Evolutionary conservation across 306 rosid species (phyloP), one percentile per base, ranked within the genome.

Genomic region (Fragaria ananassa): DNA sequence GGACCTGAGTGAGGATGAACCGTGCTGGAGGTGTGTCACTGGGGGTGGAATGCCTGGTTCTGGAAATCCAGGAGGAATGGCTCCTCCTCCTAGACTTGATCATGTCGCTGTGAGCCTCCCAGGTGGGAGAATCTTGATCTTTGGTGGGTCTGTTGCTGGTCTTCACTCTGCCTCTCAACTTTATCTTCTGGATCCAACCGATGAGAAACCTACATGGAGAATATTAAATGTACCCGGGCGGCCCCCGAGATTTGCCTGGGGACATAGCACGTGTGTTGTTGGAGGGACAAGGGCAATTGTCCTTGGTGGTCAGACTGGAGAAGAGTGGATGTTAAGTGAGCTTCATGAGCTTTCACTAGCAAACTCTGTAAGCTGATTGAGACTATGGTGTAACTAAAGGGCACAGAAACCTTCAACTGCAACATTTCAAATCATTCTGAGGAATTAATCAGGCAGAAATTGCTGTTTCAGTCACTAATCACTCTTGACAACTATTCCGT

Each of bases 61-160:
- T 65, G 99, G 98, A 76, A 96, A 96, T 83, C 99, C 99, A 2
- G 97, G 93, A 76, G 99, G 99, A 47, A 80, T 87, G 39, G 99
- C 99, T 70, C 99, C 99, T 76, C 99, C 99, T 39, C 99, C 99
- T 74, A 92, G 99, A 85, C 97, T 96, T 51, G 99, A 96, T 83
- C 99, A 96, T 63, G 98, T 96, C 73, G 99, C 97, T 39, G 93
- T 96, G 79, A 96, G 88, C 82, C 98, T 96, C 74, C 99, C 98
- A 0, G 98, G 99, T 80, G 99, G 98, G 73, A 91, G 99, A 88
- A 92, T 96, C 76, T 88, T 96, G 77, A 91, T 96, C 63, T 96
- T 96, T 68, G 99, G 99, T 31, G 99, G 99, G 78, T 96, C 99
- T 37, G 99, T 96, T 67, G 99, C 99, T 14, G 99, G 99, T 79